Conservation (phyloP, 257 asterid genomes). For the Solanum infundibuliforme region DNA sequence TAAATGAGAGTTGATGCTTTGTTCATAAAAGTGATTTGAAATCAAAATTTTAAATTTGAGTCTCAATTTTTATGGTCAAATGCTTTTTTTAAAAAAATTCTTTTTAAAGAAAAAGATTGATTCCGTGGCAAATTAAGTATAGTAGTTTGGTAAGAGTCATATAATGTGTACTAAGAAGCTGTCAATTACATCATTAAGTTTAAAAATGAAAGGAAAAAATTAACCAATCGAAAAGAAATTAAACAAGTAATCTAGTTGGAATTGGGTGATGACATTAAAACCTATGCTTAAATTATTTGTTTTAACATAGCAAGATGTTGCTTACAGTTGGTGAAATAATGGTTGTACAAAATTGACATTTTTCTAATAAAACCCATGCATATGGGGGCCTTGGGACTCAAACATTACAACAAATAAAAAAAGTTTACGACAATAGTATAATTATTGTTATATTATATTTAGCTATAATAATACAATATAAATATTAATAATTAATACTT, state of each 20-base stretch:
- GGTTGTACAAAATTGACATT: background rate
- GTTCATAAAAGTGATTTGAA: too few species aligned
- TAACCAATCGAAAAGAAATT: background rate
- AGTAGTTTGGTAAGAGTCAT: background rate
- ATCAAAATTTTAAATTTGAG: too few species aligned
- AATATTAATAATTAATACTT: too few species aligned
- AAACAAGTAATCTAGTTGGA: slow-evolving; percentile 9
- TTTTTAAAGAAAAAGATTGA: background rate
- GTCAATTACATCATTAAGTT: background rate
- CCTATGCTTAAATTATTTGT: background rate
- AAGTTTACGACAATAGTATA: too few species aligned
- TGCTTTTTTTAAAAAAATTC: too few species aligned
- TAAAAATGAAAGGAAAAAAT: background rate
- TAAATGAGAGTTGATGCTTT: too few species aligned
- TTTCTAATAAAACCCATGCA: background rate
- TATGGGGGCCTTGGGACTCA: background rate
- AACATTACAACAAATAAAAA: background rate
- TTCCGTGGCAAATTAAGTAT: background rate
- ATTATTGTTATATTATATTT: too few species aligned
- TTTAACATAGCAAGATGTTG: background rate
- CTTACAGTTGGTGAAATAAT: background rate
- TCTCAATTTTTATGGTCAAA: background rate
- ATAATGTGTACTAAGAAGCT: background rate
- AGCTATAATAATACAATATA: too few species aligned
- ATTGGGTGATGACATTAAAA: background rate